Evolutionary conservation across 208 protist genomes (phyloP), one percentile per base, ranked within the genome.

Genomic region (Leptomonas seymouri): DNA sequence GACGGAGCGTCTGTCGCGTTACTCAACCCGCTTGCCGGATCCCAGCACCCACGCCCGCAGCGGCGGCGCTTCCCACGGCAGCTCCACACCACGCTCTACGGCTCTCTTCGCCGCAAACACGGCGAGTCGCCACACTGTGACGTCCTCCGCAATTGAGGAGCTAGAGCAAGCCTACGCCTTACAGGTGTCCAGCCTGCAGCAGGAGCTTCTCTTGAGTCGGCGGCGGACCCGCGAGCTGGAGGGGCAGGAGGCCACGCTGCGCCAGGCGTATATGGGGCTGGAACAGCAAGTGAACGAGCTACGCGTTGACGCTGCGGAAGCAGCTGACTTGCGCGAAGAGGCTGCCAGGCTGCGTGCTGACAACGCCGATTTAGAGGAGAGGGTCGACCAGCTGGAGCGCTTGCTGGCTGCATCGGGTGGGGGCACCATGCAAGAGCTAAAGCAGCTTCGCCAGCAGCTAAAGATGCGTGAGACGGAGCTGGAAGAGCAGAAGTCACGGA

Each of bases 151-250:
- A 28, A 21, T 61, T 20, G 84, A 89, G 45, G 46, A 49, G 39
- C 31, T 78, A 9, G 84, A 89, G 42, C 65, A 79, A 20, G 71
- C 84, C 14, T 77, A 89, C 28, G 72, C 86, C 58, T 65, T 89
- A 18, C 80, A 86, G 51, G 83, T 89, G 44, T 81, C 78, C 8
- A 79, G 78, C 60, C 63, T 89, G 15, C 84, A 89, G 57, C 77
- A 69, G n/a, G 84, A 89, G 49, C 75, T 89, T 12, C 46, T 86
- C 44, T 48, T 81, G n/a, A 76, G 54, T 14, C 80, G 84, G 2
- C 75, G 66, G 3, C 74, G 71, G n/a, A 76, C 78, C 16, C 76
- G 78, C 16, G 76, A 80, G 20, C 58, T 86, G 27, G 82, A 87
- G 59, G 46, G 48, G 11, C 59, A 65, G 31, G 74, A 91, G 59